A percentile compares a stretch with the other conserved stretches of the same genome.
Conservation (phyloP, 129 eudicot species). For the Flaveria ramosissima region DNA sequence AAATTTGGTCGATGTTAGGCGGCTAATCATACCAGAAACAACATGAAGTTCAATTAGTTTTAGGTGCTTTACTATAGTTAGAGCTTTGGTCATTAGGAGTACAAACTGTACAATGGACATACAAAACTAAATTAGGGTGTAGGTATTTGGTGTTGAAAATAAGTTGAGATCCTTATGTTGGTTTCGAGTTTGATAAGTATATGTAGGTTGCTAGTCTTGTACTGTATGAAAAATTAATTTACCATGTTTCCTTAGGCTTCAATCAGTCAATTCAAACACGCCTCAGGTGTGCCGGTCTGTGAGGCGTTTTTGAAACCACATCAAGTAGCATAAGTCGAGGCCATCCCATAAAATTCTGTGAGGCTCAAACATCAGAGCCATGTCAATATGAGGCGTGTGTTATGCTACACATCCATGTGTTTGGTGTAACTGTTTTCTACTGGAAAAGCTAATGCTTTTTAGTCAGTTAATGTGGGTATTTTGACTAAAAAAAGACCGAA, state of each 20-base stretch:
- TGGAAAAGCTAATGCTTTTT: background rate
- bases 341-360: background rate
- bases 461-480: background rate
- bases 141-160: constrained; percentile 13
- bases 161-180: background rate
- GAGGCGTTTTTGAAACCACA: background rate
- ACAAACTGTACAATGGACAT: background rate
- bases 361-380: background rate
- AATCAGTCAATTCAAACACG: background rate
- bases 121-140: constrained; percentile 14
- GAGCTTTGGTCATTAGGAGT: constrained; percentile 9
- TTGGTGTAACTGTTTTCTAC: background rate
- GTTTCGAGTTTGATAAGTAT: constrained; percentile 5
- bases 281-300: background rate
- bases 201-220: constrained; percentile 7
- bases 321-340: background rate
- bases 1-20: background rate
- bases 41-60: background rate
- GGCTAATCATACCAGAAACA: background rate
- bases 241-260: constrained; percentile 16
- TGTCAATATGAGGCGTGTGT: background rate
- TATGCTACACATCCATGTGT: background rate
- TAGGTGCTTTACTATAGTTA: background rate
- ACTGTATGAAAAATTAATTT: background rate
- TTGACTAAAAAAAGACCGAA: background rate